Evolutionary conservation across 1,284 basidiomycete species (phyloP).

Genomic region (Schizophyllum commune): DNA sequence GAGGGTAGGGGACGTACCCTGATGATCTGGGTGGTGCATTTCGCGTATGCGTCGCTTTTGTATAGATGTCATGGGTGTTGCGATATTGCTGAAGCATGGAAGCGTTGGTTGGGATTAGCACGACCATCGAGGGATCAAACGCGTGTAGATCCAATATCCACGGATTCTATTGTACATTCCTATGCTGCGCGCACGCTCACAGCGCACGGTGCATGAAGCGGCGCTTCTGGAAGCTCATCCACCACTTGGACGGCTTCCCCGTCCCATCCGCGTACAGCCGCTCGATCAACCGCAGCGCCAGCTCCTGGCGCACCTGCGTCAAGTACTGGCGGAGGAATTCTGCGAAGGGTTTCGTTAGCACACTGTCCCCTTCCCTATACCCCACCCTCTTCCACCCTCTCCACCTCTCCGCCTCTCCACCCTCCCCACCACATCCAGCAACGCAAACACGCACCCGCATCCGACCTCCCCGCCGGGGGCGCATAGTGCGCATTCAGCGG

Average conservation of each 20-base stretch:
- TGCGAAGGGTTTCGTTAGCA: too few relatives aligned
- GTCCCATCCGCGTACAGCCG: constrained; percentile 82
- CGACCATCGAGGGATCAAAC: not conserved
- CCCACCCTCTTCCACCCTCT: too few relatives aligned
- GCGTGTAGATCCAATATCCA: not conserved
- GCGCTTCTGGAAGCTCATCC: constrained; percentile 99
- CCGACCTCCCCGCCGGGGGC: constrained; percentile 66
- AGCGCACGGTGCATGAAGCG: constrained; percentile 71
- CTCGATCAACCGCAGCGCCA: constrained; percentile 81
- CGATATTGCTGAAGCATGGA: not conserved
- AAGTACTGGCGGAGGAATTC: constrained; percentile 90
- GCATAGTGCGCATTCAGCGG: constrained; percentile 91
- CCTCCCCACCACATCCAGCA: constrained; percentile 3
- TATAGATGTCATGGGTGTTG: constrained; percentile 10
- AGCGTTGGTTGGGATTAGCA: not conserved
- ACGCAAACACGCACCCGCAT: constrained; percentile 61
- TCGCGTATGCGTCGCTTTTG: constrained; percentile 15
- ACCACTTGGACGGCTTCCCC: constrained; percentile 97
- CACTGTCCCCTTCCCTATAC: too few relatives aligned
- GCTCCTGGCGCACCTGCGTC: constrained; percentile 88
- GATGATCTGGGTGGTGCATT: constrained; percentile 9
- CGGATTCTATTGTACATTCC: not conserved
- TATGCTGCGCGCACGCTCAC: not conserved
- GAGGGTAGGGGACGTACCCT: constrained; percentile 9
- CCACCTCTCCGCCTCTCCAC: constrained; percentile 3